phyloP scores from a whole-genome alignment of 176 grass and related monocot species.

The Thalia dealbata region DNA sequence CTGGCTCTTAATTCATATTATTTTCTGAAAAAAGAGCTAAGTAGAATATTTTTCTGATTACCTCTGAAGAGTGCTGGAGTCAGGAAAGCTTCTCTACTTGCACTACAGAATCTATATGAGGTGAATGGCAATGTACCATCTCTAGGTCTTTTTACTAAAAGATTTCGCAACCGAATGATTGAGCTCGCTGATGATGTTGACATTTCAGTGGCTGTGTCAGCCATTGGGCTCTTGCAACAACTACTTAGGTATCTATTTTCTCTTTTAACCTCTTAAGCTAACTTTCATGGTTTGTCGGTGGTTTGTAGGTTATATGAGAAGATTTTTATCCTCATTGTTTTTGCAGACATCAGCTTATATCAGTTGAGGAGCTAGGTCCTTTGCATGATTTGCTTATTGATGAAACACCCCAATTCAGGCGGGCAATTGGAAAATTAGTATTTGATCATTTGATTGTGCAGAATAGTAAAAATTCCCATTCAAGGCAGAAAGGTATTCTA shows the following conservation, averaged over 20 bases:
- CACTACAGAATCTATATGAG: conserved; percentile 79
- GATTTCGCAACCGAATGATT: conserved; percentile 91
- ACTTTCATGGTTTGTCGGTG: background rate
- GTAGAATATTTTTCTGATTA: conserved; percentile 14
- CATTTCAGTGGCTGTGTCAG: conserved; percentile 91
- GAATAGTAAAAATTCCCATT: conserved; percentile 76
- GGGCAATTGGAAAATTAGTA: conserved; percentile 93
- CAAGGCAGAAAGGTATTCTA: conserved; percentile 42
- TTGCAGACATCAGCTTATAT: conserved; percentile 93
- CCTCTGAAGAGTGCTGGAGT: conserved; percentile 71
- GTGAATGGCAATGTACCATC: conserved; percentile 81
- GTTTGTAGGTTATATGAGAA: background rate
- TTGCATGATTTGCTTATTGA: conserved; percentile 98
- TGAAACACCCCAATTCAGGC: conserved; percentile 92
- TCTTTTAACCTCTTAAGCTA: background rate
- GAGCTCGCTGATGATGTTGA: conserved; percentile 97
- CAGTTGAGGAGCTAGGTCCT: conserved; percentile 88
- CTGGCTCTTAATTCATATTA: background rate
- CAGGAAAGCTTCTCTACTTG: conserved; percentile 79
- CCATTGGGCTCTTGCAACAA: conserved; percentile 90
- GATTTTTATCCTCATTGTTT: conserved; percentile 2
- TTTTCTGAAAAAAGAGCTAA: conserved; percentile 5
- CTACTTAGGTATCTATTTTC: conserved; percentile 55
- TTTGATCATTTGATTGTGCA: conserved; percentile 96
- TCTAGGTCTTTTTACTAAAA: conserved; percentile 78